Percentiles rank a stretch among this genome's conserved stretches.
Evolutionary conservation across 1,284 basidiomycete species (phyloP).

Genomic region (Cutaneotrichosporon sp.): DNA sequence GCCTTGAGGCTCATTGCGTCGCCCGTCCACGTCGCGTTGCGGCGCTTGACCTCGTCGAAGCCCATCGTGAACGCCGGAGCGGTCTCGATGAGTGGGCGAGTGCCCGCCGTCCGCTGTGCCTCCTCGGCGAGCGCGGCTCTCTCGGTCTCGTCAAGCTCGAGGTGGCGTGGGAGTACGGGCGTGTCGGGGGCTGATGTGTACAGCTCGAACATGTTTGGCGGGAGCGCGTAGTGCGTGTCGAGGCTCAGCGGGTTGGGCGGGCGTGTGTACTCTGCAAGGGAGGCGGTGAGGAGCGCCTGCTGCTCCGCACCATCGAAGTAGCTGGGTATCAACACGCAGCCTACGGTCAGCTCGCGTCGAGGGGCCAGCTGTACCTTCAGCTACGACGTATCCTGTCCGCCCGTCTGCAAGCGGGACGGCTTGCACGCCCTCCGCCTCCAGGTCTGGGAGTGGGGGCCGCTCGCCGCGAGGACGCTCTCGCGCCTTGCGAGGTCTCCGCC

Average conservation of each 20-base stretch:
- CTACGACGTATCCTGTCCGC: slow-evolving; percentile 39
- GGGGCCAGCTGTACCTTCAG: slow-evolving; percentile 38
- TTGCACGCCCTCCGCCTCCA: slow-evolving; percentile 18
- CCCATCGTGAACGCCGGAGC: slow-evolving; percentile 41
- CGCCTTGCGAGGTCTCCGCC: slow-evolving; percentile 23
- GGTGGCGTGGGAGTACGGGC: slow-evolving; percentile 33
- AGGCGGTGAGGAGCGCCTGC: slow-evolving; percentile 65
- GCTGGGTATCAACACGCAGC: slow-evolving; percentile 74
- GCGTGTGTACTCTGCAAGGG: slow-evolving; percentile 70
- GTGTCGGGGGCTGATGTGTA: slow-evolving; percentile 41
- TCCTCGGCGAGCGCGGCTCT: slow-evolving; percentile 4
- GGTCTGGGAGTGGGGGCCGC: slow-evolving; percentile 27
- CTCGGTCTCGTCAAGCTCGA: slow-evolving; percentile 11
- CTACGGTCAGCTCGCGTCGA: slow-evolving; percentile 55
- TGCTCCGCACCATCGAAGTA: slow-evolving; percentile 67
- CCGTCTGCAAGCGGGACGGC: slow-evolving; percentile 31
- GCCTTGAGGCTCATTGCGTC: slow-evolving; percentile 48
- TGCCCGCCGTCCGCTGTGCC: slow-evolving; percentile 2
- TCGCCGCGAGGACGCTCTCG: slow-evolving; percentile 36
- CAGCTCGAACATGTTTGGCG: slow-evolving; percentile 60
- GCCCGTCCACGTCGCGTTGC: slow-evolving; percentile 38
- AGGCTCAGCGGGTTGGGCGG: slow-evolving; percentile 83
- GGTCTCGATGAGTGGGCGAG: slow-evolving; percentile 38
- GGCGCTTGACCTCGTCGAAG: slow-evolving; percentile 45
- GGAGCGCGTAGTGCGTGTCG: slow-evolving; percentile 77